Conservation (phyloP, 805 yeast genomes). For the Pichia manshurica region DNA sequence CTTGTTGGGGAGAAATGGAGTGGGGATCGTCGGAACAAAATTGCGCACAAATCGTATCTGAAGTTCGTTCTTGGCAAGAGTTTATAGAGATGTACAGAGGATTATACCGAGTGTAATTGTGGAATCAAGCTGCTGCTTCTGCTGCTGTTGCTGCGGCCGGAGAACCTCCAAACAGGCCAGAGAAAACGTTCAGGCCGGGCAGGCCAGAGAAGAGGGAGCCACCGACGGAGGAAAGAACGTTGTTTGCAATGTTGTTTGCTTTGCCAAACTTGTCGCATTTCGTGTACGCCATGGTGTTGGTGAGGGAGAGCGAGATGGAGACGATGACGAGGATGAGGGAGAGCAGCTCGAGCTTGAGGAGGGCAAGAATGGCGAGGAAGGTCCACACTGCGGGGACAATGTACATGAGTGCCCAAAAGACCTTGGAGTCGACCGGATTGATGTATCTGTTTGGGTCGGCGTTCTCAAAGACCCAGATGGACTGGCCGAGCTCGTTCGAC, state of each 20-base stretch:
- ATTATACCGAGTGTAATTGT: too few relatives aligned
- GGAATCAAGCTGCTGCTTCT: too few relatives aligned
- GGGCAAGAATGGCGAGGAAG: constrained; percentile 66
- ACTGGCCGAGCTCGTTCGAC: constrained; percentile 54
- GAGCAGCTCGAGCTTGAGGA: constrained; percentile 70
- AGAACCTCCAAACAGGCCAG: constrained; percentile 11
- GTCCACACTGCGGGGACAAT: constrained; percentile 72
- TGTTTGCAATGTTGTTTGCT: constrained; percentile 62
- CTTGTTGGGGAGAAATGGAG: constrained; percentile 30
- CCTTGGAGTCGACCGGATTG: constrained; percentile 86
- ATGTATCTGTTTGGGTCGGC: constrained; percentile 68
- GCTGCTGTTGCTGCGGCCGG: too few relatives aligned
- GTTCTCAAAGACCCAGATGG: constrained; percentile 83
- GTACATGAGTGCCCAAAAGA: constrained; percentile 81
- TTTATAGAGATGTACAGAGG: neutral
- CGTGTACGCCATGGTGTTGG: constrained; percentile 86
- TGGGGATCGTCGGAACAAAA: constrained; percentile 27
- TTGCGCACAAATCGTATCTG: constrained; percentile 29
- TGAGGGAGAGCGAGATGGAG: constrained; percentile 65
- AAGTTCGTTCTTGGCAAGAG: constrained; percentile 17
- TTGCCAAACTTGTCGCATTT: constrained; percentile 89
- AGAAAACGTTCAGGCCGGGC: constrained; percentile 40
- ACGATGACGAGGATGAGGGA: constrained; percentile 58
- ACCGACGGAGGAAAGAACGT: constrained; percentile 49
- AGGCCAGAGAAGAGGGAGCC: constrained; percentile 34